A percentile compares a stretch with the other conserved stretches of the same genome.
These are phyloP conservation scores for Yamadazyma sp. DNA, from an alignment of 1,139 yeast genomes.

Conservation along the genomic window DNA sequence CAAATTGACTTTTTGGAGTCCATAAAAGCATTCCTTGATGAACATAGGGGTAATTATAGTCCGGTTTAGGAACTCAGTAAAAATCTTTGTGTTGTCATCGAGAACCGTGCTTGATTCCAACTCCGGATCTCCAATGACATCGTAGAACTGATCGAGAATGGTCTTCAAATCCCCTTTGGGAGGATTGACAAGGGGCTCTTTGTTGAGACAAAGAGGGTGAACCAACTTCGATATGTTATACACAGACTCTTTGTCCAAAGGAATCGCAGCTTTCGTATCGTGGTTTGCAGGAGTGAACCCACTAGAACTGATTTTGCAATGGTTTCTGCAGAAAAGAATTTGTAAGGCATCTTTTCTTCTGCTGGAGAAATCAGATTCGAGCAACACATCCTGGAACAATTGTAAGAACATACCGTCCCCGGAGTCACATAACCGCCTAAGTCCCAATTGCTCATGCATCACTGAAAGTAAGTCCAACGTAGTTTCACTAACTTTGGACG, in stretches of 20 bases:
- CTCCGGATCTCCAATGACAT: conserved; percentile 71
- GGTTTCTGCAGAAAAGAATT: conserved; percentile 75
- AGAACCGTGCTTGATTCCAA: conserved; percentile 33
- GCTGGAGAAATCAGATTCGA: conserved; percentile 36
- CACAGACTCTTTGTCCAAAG: conserved; percentile 46
- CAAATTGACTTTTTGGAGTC: conserved; percentile 39
- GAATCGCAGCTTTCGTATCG: conserved; percentile 46
- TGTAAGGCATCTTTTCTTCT: conserved; percentile 64
- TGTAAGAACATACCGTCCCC: conserved; percentile 63
- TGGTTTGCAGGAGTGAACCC: conserved; percentile 68
- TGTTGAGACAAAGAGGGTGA: conserved; percentile 59
- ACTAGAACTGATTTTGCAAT: conserved; percentile 60
- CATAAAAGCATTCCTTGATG: conserved; percentile 60
- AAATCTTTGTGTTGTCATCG: conserved; percentile 38
- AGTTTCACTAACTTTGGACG: conserved; percentile 1
- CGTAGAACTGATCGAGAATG: conserved; percentile 70
- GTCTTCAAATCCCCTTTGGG: conserved; percentile 71
- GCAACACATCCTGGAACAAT: conserved; percentile 56
- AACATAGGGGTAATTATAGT: conserved; percentile 48
- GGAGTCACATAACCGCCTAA: conserved; percentile 65
- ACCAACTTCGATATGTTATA: conserved; percentile 59
- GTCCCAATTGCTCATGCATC: conserved; percentile 75
- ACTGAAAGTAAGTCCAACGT: conserved; percentile 46
- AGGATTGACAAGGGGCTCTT: conserved; percentile 56
- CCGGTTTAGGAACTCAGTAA: conserved; percentile 55